Evolutionary conservation across 257 asterid genomes (phyloP).

Genomic region (Capsicum baccatum): DNA sequence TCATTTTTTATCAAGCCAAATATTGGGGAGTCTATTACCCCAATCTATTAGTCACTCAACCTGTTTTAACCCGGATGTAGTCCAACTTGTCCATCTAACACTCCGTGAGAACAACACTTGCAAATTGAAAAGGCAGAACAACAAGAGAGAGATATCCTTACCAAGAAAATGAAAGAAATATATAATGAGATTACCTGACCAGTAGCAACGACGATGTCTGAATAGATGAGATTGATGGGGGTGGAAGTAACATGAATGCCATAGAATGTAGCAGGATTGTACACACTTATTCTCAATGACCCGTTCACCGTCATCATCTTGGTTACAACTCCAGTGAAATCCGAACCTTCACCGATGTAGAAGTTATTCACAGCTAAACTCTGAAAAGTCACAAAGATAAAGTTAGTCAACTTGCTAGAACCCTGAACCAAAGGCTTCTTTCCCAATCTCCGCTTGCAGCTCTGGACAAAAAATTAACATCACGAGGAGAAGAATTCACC

Average conservation of each 20-base stretch:
- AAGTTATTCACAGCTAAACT: slow-evolving; percentile 72
- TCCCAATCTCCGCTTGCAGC: slow-evolving; percentile 1
- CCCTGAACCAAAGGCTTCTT: not conserved
- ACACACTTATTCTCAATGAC: slow-evolving; percentile 68
- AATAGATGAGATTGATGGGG: slow-evolving; percentile 75
- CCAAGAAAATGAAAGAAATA: slow-evolving; percentile 1
- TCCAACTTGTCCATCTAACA: not conserved
- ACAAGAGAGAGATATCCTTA: not conserved
- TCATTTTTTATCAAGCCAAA: not conserved
- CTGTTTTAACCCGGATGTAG: not conserved
- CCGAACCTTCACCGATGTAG: slow-evolving; percentile 77
- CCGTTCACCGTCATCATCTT: slow-evolving; percentile 77
- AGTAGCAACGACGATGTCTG: slow-evolving; percentile 75
- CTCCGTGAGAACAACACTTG: not conserved
- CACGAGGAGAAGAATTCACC: not conserved
- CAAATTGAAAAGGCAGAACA: not conserved
- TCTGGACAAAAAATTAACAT: not conserved
- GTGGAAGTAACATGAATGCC: slow-evolving; percentile 85
- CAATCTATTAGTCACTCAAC: not conserved
- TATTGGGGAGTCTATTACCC: not conserved
- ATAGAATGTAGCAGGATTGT: slow-evolving; percentile 91
- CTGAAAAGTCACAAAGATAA: slow-evolving; percentile 44
- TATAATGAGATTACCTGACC: slow-evolving; percentile 62
- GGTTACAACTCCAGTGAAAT: slow-evolving; percentile 79
- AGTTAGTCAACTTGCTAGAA: slow-evolving; percentile 21